These are phyloP conservation scores for Alternaria ventricosa DNA, from an alignment of 2,329 filamentous ascomycete species.

Conservation along the genomic window DNA sequence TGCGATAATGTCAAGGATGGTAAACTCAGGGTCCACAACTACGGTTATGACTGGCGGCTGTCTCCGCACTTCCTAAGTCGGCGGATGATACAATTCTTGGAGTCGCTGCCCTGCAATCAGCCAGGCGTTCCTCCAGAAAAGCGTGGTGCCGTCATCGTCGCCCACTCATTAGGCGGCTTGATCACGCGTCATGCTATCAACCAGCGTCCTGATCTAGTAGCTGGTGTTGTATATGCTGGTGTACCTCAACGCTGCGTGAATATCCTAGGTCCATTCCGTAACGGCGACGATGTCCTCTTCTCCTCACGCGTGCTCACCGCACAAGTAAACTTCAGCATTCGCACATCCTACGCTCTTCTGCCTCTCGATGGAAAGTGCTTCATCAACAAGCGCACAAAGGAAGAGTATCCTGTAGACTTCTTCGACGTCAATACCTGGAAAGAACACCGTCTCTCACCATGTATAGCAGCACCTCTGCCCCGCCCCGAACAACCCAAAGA, in stretches of 20 bases:
- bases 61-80: conserved; percentile 78
- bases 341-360: conserved; percentile 83
- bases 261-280: conserved; percentile 85
- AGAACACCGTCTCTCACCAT: conserved; percentile 78
- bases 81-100: conserved; percentile 75
- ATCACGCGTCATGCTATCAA: conserved; percentile 91
- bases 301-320: conserved; percentile 90
- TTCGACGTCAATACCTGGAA: conserved; percentile 82
- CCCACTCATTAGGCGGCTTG: conserved; percentile 85
- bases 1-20: conserved; percentile 76
- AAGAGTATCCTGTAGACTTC: conserved; percentile 84
- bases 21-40: conserved; percentile 81
- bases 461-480: conserved; percentile 71
- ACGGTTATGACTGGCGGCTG: conserved; percentile 93
- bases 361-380: conserved; percentile 90
- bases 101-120: conserved; percentile 76
- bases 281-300: conserved; percentile 89
- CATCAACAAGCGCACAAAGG: conserved; percentile 78
- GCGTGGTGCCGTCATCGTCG: conserved; percentile 78
- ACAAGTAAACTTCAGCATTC: conserved; percentile 89
- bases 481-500: conserved; percentile 51
- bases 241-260: conserved; percentile 87
- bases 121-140: conserved; percentile 59
- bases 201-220: conserved; percentile 80
- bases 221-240: conserved; percentile 84